These are phyloP conservation scores for Litchi chinensis DNA, from an alignment of 345 rosid species.

Conservation along the genomic window DNA sequence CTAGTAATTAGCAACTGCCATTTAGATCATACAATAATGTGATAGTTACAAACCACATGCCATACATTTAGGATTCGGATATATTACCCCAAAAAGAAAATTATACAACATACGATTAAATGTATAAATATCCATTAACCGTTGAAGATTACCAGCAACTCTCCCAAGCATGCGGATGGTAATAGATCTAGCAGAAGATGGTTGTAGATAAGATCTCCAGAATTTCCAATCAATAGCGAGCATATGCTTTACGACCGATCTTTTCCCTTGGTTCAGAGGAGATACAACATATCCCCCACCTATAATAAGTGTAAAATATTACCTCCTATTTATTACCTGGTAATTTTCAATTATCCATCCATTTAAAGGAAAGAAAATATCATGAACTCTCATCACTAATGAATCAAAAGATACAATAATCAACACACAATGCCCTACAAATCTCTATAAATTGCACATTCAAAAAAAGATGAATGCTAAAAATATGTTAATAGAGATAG, in stretches of 20 bases:
- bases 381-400: background rate
- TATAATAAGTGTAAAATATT: conserved; percentile 37
- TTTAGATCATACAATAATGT: background rate
- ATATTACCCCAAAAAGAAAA: background rate
- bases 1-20: background rate
- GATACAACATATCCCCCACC: conserved; percentile 96
- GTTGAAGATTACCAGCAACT: conserved; percentile 67
- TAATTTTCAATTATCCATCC: conserved; percentile 4
- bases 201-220: conserved; percentile 79
- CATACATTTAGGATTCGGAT: background rate
- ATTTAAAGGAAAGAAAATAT: background rate
- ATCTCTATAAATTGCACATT: background rate
- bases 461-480: background rate
- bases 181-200: conserved; percentile 71
- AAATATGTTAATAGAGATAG: background rate
- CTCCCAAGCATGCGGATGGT: conserved; percentile 89
- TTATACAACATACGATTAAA: conserved; percentile 11
- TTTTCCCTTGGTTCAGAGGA: conserved; percentile 72
- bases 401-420: background rate
- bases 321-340: conserved; percentile 3
- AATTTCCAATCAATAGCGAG: conserved; percentile 96
- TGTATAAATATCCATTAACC: conserved; percentile 13
- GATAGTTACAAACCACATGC: background rate
- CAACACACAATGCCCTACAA: background rate
- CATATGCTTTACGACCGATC: conserved; percentile 92